Evolutionary conservation across 352 stramenopile species (phyloP).

Genomic region (Thalassiosira livingstoniorum): DNA sequence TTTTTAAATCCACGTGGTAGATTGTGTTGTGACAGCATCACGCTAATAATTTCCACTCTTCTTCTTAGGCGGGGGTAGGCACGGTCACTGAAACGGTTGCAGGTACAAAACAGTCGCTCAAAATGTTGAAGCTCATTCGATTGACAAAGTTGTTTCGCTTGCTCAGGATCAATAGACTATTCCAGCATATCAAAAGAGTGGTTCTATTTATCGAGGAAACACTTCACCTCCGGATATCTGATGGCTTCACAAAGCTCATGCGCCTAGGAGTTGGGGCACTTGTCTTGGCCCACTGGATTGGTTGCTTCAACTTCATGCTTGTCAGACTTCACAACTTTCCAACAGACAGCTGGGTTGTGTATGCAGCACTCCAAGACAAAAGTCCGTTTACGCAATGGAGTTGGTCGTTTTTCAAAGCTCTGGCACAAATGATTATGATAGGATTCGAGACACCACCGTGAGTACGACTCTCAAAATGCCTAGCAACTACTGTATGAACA

Average conservation of each 20-base stretch:
- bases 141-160: slow-evolving; percentile 76
- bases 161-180: slow-evolving; percentile 71
- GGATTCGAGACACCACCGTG: slow-evolving; percentile 77
- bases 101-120: slow-evolving; percentile 62
- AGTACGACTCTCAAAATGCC: too few relatives aligned
- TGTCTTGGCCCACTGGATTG: slow-evolving; percentile 78
- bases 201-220: slow-evolving; percentile 60
- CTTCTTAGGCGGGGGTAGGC: slow-evolving; percentile 37
- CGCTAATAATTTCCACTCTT: not conserved
- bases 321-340: slow-evolving; percentile 72
- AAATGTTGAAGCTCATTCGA: slow-evolving; percentile 68
- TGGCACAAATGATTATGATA: slow-evolving; percentile 84
- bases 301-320: slow-evolving; percentile 79
- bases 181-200: slow-evolving; percentile 63
- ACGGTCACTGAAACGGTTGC: slow-evolving; percentile 53
- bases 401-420: slow-evolving; percentile 81
- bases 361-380: slow-evolving; percentile 55
- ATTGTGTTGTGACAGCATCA: slow-evolving; percentile 1
- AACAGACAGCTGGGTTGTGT: slow-evolving; percentile 70
- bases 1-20: not conserved
- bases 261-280: slow-evolving; percentile 60
- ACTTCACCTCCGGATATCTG: slow-evolving; percentile 61
- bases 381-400: slow-evolving; percentile 66
- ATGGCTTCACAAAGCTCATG: slow-evolving; percentile 68
- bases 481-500: not conserved